Conservation (phyloP, 1,139 yeast species). For the Protomyces inundatus region DNA sequence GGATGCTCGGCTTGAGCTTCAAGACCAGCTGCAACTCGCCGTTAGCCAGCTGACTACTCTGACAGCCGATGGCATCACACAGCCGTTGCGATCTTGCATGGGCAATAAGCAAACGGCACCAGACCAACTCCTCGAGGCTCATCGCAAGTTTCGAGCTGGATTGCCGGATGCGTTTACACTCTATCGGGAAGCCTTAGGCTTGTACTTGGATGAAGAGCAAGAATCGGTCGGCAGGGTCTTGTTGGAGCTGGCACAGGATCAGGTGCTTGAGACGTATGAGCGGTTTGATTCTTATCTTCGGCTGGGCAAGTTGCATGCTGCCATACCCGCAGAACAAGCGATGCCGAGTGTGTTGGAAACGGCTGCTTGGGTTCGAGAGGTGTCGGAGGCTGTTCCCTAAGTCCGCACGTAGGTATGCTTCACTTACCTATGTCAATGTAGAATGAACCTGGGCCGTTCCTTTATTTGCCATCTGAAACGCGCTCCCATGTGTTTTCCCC, state of each 20-base stretch:
- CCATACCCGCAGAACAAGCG: background rate
- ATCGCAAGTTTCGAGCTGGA: constrained; percentile 17
- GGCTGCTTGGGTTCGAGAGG: background rate
- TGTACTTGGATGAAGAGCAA: constrained; percentile 6
- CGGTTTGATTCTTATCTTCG: constrained; percentile 11
- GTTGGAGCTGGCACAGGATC: constrained; percentile 14
- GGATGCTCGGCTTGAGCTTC: constrained; percentile 18
- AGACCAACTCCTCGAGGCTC: constrained; percentile 7
- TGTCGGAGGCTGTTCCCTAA: background rate
- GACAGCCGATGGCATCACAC: constrained; percentile 17
- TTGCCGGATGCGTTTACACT: constrained; percentile 15
- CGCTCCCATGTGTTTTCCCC: too few relatives aligned
- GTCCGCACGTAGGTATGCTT: too few relatives aligned
- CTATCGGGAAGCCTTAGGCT: constrained; percentile 1
- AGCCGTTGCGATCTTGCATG: constrained; percentile 14
- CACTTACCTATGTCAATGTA: too few relatives aligned
- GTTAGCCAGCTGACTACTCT: constrained; percentile 2
- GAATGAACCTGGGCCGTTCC: too few relatives aligned
- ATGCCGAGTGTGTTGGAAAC: background rate
- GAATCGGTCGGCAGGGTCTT: constrained; percentile 2
- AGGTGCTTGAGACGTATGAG: constrained; percentile 21
- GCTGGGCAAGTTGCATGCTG: background rate
- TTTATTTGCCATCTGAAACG: too few relatives aligned
- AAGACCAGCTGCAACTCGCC: constrained; percentile 19
- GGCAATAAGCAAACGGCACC: constrained; percentile 13